Evolutionary conservation across 108 stramenopile genomes (phyloP), one percentile per base, ranked within the genome.

Genomic region (Cyclotella choctawhatcheeana): DNA sequence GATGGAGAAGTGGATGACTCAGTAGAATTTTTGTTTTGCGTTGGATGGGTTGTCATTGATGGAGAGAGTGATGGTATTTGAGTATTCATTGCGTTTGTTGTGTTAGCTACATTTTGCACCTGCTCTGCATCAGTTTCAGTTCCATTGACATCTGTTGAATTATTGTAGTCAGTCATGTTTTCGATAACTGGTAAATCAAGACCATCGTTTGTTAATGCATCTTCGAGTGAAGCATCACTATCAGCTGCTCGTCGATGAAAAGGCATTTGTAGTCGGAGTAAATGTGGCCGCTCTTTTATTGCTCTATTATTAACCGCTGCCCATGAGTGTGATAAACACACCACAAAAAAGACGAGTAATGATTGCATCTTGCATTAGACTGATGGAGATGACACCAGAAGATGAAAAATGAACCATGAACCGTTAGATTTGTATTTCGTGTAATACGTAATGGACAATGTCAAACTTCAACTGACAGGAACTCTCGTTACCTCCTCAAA

Each of bases 1-100:
- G 63, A 30, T 30, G 63, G 63, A 48, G 63, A 24, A 4, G 10
- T 7, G 27, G 63, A 60, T 60, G 59, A 37, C 1, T 45, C 48
- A 5, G 44, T 40, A 7, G 3, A 22, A 24, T 20, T 61, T 26
- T 40, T 37, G 1, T 17, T 6, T 40, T 61, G 55, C 12, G 59
- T 61, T 34, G 59, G 59, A 16, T 8, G 45, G 45, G 14, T 7
- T 27, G 63, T 64, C 26, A 26, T 48, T 27, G 63, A 30, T 17
- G 63, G 63, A 4, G 44, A 27, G 20, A 47, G 18, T 26, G 45
- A 37, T 16, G 63, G 45, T 0, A 31, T 0, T 2, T 64, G 29
- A 60, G 22, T 44, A 62, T 44, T 32, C 22, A 40, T 44, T 21
- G 24, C 22, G 61, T 62, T 62, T 43, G 56, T 31, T 58, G 17